Base-by-base conservation (phyloP, 2,329 filamentous ascomycete species). In the Pleurostoma richardsiae region DNA sequence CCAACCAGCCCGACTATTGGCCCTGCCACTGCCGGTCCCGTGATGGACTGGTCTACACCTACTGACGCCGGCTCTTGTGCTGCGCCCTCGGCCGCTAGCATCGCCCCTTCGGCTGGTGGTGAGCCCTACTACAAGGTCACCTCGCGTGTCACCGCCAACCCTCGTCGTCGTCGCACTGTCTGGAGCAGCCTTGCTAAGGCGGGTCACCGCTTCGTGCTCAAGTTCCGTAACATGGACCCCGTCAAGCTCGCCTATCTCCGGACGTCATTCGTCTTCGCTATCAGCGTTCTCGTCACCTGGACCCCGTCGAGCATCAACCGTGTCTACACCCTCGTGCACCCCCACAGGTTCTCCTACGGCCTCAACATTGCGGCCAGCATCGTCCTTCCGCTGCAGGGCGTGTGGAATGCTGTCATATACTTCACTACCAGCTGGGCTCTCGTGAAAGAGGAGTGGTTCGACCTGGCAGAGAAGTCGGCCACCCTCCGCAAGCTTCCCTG, bases 401-500 rank as follows among this genome's bases (percentile, higher is more conserved):
- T 90, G 30, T 91, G 88, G 86, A 92, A 92, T 59, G 79, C 82
- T 30, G 68, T 88, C 44, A 88, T 94, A 47, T 92, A 90, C 65
- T 79, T 86, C 49, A 77, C 78, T 4, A 87, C 86, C 2, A 88
- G 74, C 52, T 76, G 71, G 68, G 42, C 27, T 1, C 53, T 66
- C 39, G 66, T 73, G 46, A 70, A 65, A 41, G 66, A 64, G 49
- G 66, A 52, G 52, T 67, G 33, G 33, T n/a, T 8, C 33, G 33
- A n/a, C 33, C 33, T 8, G 33, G 33, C n/a, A 8, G 33, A 8
- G 33, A n/a, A 36, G 33, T n/a, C 33, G 33, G 33, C 33, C n/a
- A 19, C 19, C 19, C 19, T 19, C 19, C 19, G 19, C 19, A 19
- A 19, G 19, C 19, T 19, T 19, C 19, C 19, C 19, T 19, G 19